phyloP scores from a whole-genome alignment of 225 moss, liverwort and hornwort species.

The Physcomitrium patens region DNA sequence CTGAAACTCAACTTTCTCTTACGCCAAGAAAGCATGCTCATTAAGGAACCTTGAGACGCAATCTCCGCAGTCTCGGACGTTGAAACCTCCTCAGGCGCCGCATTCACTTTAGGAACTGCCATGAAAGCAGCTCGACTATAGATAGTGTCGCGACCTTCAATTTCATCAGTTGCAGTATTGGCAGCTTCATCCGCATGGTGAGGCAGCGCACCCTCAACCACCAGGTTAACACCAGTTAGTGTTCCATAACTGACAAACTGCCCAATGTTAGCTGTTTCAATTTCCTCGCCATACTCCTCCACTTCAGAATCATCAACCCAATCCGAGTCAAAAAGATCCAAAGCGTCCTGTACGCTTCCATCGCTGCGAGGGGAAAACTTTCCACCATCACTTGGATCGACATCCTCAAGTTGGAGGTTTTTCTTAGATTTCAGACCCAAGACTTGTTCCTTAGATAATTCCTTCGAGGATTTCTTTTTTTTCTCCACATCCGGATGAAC shows the following conservation, averaged over 20 bases:
- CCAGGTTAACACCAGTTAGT: slow-evolving; percentile 83
- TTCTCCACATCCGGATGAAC: slow-evolving; percentile 58
- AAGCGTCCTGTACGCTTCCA: slow-evolving; percentile 75
- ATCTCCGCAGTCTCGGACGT: slow-evolving; percentile 58
- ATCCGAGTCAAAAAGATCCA: slow-evolving; percentile 84
- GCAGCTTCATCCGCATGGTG: slow-evolving; percentile 72
- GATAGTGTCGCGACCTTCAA: slow-evolving; percentile 59
- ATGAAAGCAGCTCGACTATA: slow-evolving; percentile 70
- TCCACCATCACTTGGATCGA: slow-evolving; percentile 63
- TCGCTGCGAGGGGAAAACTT: slow-evolving; percentile 87
- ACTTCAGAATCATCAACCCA: slow-evolving; percentile 75
- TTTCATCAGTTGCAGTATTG: slow-evolving; percentile 41
- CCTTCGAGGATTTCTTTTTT: slow-evolving; percentile 60
- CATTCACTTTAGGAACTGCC: slow-evolving; percentile 57
- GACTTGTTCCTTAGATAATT: slow-evolving; percentile 58
- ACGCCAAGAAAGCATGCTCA: slow-evolving; percentile 79
- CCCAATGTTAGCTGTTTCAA: slow-evolving; percentile 59
- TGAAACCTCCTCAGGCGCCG: slow-evolving; percentile 51
- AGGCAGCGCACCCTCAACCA: slow-evolving; percentile 92
- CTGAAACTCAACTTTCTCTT: slow-evolving; percentile 92
- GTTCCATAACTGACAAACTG: slow-evolving; percentile 96
- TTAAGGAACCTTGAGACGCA: slow-evolving; percentile 66
- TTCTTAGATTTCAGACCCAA: slow-evolving; percentile 58
- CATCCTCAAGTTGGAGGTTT: slow-evolving; percentile 58
- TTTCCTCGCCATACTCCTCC: slow-evolving; percentile 66